phyloP scores from a whole-genome alignment of 2,329 filamentous ascomycete genomes.

The Coniella vitis region DNA sequence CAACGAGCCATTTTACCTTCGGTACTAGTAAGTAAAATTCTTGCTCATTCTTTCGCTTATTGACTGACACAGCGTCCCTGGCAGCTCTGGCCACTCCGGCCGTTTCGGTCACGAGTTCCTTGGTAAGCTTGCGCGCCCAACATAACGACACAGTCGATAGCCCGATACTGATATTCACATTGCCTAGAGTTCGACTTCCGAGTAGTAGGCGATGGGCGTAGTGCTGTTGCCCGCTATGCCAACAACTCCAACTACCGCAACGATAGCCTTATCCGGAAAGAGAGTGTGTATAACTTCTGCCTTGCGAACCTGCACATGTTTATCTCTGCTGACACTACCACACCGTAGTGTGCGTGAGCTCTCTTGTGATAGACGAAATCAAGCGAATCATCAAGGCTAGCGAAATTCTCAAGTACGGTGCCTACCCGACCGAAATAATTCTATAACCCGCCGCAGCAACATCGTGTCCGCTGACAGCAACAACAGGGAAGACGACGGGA shows the following conservation, averaged over 20 bases:
- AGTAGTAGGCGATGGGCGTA: conserved; percentile 84
- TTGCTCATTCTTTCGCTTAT: neutral
- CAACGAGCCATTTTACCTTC: conserved; percentile 85
- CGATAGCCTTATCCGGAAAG: conserved; percentile 97
- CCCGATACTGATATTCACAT: conserved; percentile 18
- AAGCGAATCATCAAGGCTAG: conserved; percentile 95
- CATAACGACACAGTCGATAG: neutral
- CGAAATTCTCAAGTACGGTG: conserved; percentile 88
- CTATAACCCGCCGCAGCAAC: neutral
- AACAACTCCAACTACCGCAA: conserved; percentile 99
- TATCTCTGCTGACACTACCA: neutral
- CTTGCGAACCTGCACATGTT: neutral
- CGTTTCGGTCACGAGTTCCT: conserved; percentile 97
- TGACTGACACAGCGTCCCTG: conserved; percentile 5
- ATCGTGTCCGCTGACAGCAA: neutral
- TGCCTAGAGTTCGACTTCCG: conserved; percentile 87
- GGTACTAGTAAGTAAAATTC: conserved; percentile 75
- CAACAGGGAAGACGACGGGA: conserved; percentile 86
- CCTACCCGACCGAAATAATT: neutral
- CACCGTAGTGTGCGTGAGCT: conserved; percentile 83
- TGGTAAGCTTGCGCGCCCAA: conserved; percentile 46
- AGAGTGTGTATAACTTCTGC: conserved; percentile 64
- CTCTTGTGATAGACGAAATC: conserved; percentile 84
- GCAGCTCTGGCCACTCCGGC: conserved; percentile 91
- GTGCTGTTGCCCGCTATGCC: conserved; percentile 89